phyloP scores from a whole-genome alignment of 176 grass and related monocot species.

The Musa itinerans region DNA sequence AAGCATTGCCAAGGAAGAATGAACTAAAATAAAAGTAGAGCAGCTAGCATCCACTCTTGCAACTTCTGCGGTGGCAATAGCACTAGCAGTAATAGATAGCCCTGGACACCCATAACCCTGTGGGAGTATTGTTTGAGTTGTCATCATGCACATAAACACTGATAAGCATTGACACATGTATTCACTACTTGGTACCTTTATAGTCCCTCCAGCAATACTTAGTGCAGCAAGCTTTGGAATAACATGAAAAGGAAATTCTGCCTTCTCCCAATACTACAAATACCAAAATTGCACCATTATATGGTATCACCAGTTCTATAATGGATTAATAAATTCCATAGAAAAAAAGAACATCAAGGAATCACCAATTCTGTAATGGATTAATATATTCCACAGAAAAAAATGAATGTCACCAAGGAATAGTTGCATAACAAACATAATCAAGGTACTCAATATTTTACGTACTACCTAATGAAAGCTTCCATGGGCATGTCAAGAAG shows the following conservation, averaged over 20 bases:
- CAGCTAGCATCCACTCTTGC: slow-evolving; percentile 88
- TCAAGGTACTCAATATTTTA: too few relatives aligned
- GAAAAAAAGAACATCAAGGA: neutral
- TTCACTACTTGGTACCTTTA: slow-evolving; percentile 35
- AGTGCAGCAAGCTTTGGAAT: slow-evolving; percentile 65
- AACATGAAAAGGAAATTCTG: slow-evolving; percentile 69
- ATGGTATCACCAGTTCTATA: slow-evolving; percentile 6
- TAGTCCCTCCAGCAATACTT: slow-evolving; percentile 54
- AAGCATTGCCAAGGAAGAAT: slow-evolving; percentile 75
- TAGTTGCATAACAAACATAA: too few relatives aligned
- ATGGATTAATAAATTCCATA: slow-evolving; percentile 11
- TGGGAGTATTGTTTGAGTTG: slow-evolving; percentile 8
- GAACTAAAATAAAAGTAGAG: slow-evolving; percentile 81
- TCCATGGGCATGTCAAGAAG: too few relatives aligned
- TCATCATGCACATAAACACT: slow-evolving; percentile 3
- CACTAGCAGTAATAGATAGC: slow-evolving; percentile 51
- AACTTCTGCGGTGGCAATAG: slow-evolving; percentile 73
- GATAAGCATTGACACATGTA: slow-evolving; percentile 4
- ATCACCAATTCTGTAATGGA: slow-evolving; percentile 15
- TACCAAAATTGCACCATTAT: slow-evolving; percentile 7
- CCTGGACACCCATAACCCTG: slow-evolving; percentile 81
- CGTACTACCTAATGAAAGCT: too few relatives aligned
- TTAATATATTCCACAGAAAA: slow-evolving; percentile 10
- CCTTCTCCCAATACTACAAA: slow-evolving; percentile 76
- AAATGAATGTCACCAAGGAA: neutral